Evolutionary conservation across 176 grass and related monocot species (phyloP), one percentile per base, ranked within the genome.

Genomic region (Musa schizocarpa): DNA sequence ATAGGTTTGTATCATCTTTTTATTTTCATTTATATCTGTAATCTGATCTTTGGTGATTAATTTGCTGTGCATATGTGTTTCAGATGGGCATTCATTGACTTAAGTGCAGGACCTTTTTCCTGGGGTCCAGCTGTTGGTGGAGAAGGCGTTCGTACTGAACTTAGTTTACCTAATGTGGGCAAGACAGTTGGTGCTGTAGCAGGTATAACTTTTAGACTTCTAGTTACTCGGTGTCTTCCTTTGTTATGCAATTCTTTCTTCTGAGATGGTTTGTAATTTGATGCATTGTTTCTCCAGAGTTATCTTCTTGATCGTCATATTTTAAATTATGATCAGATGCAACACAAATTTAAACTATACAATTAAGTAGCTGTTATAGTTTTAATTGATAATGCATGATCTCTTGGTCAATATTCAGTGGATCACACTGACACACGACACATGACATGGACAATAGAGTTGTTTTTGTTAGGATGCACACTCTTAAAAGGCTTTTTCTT

Each of bases 101-200:
- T 98, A 81, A 93, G 79, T 84, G 88, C 94, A 71, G 94, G 94
- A 14, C 94, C 94, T 63, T 98, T 98, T 85, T 29, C 94, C 4
- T 98, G 94, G 94, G 94, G 94, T 53, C 94, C 94, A 62, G 78
- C 94, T 82, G 94, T 98, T 65, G 94, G 94, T 50, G 90, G 94
- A 72, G 94, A 98, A 78, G 94, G 90, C 79, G 94, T 98, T 69
- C 90, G 94, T 71, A 87, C 94, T 57, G 90, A 93, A 79, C 86
- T 93, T 84, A 91, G 86, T 90, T 85, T 98, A 49, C 94, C 94
- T 65, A 98, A 89, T 71, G 80, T 98, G 25, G 80, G 74, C 54
- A 96, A 92, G 75, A 92, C 89, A 63, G 84, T 90, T 90, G 92
- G 89, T 56, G 84, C 92, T 65, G 74, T 84, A 82, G 85, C 83